Base-by-base conservation (phyloP, 371 early-diverging fungal genomes). In the Apophysomyces trapeziformis region DNA sequence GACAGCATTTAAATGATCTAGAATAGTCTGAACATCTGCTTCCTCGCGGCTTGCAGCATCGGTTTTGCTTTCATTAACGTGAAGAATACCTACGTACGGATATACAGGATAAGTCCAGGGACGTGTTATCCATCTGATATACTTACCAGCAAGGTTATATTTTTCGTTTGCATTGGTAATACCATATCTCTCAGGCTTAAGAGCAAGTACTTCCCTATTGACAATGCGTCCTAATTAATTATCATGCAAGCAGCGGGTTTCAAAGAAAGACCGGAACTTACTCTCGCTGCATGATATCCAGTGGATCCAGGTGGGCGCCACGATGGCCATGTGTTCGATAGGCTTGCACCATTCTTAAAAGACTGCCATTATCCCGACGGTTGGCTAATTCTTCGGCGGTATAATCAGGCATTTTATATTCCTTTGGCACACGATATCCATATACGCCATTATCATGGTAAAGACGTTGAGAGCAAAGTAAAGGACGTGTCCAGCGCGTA, bases 291-390 rank as follows among this genome's bases (percentile, higher is more conserved):
- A 88, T 86, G 60, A 97, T 84, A 36, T 84, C 83, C 68, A 98
- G 84, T 7, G 98, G 98, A 81, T 98, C 97, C 60, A 98, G 77
- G 44, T 93, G 79, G 0, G 97, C 94, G 5, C 82, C 86, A 54
- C 85, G 83, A 77, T 98, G 97, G 7, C 97, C 98, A 65, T 89
- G 87, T 12, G 85, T 84, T 61, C 95, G 88, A 79, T 90, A 97
- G 11, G 94, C 93, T 56, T 87, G 82, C 5, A 96, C 95, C 70
- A 96, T 80, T 32, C 96, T 90, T 36, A 97, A 74, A 37, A 97
- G 81, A 65, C 92, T 91, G 60, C 95, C 91, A 62, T 95, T 88
- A 45, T 84, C 80, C 63, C 87, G 90, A 59, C 96, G 88, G 83
- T 96, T 97, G 32, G 74, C 77, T 5, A 95, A 80, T 67, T 97